These are phyloP conservation scores for Yarrowia bubula DNA, from an alignment of 805 yeast genomes.

Conservation along the genomic window DNA sequence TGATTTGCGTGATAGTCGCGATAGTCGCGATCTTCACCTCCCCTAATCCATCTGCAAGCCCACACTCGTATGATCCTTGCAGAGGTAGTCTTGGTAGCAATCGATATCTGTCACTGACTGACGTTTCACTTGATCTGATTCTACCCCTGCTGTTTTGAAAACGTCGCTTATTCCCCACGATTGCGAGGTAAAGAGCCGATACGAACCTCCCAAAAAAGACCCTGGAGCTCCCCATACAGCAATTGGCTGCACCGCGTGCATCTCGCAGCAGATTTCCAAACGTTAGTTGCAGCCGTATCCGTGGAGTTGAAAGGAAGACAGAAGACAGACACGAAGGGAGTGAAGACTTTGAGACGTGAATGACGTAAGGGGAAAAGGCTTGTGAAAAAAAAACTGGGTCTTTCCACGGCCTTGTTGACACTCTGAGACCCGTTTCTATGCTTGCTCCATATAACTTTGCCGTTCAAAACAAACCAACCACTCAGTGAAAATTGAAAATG, in stretches of 20 bases:
- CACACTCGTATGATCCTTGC: background rate
- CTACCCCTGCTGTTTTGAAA: background rate
- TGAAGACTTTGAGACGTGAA: too few species aligned
- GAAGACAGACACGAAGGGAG: too few species aligned
- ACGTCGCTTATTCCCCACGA: conserved; percentile 8
- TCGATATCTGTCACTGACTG: background rate
- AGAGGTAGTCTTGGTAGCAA: background rate
- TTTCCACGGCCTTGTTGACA: too few species aligned
- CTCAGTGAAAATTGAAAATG: too few species aligned
- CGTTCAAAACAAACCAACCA: too few species aligned
- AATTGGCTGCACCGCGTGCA: background rate
- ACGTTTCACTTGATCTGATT: background rate
- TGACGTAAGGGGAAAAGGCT: too few species aligned
- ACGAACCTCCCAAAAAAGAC: background rate
- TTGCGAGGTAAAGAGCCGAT: background rate
- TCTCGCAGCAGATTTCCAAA: background rate
- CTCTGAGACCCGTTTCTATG: too few species aligned
- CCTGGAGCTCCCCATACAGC: background rate
- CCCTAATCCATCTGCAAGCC: conserved; percentile 11
- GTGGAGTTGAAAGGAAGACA: background rate
- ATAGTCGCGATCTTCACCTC: background rate
- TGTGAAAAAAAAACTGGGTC: too few species aligned
- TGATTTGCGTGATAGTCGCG: conserved; percentile 13
- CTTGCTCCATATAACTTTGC: too few species aligned
- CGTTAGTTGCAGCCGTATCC: background rate